Conservation (phyloP, 2,329 filamentous ascomycete species). For the Colletotrichum navitas region DNA sequence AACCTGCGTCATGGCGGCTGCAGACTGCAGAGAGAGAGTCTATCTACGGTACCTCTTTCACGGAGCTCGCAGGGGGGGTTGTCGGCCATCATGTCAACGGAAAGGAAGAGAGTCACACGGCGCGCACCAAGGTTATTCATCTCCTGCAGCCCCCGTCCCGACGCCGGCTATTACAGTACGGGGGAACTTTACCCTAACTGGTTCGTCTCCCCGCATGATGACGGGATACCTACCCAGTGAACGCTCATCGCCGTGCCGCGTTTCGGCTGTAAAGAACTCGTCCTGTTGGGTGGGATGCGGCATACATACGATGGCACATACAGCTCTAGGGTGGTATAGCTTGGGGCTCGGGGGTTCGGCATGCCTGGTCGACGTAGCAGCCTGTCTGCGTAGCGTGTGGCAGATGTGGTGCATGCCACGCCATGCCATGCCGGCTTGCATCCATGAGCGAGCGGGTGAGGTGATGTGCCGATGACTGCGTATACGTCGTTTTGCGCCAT, state of each 20-base stretch:
- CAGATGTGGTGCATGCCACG: slow-evolving; percentile 1
- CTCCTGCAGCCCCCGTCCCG: background rate
- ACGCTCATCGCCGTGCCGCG: slow-evolving; percentile 18
- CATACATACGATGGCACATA: background rate
- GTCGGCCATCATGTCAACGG: background rate
- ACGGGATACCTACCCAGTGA: background rate
- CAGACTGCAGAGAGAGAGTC: background rate
- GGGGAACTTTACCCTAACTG: slow-evolving; percentile 7
- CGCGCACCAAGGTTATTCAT: slow-evolving; percentile 10
- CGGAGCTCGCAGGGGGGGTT: no score
- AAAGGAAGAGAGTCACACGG: background rate
- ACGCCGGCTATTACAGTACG: slow-evolving; percentile 10
- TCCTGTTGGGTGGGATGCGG: no score
- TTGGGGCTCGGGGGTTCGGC: slow-evolving; percentile 38
- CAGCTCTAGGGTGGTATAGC: slow-evolving; percentile 30
- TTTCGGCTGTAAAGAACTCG: slow-evolving; percentile 13
- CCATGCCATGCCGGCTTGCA: slow-evolving; percentile 18
- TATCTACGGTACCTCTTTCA: no score
- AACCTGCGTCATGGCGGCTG: slow-evolving; percentile 39
- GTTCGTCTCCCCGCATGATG: slow-evolving; percentile 32
- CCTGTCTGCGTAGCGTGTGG: background rate
- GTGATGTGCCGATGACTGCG: slow-evolving; percentile 38
- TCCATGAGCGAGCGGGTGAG: slow-evolving; percentile 19
- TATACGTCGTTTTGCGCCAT: slow-evolving; percentile 10
- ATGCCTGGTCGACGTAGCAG: slow-evolving; percentile 22